Conservation (phyloP, 2,329 filamentous ascomycete species). For the Aspergillus japonicus region DNA sequence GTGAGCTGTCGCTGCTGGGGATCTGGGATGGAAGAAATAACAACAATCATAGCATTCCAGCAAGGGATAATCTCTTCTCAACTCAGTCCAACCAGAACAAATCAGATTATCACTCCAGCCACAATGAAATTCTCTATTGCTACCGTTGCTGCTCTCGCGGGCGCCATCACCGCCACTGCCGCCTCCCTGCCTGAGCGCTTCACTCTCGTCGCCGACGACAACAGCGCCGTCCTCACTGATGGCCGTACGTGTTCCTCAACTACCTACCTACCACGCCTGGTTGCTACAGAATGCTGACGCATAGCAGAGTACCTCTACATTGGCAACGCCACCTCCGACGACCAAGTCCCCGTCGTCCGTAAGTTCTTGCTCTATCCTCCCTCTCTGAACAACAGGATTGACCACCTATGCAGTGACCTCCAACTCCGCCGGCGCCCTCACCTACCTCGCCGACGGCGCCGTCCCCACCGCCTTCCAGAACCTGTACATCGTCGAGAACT, state of each 20-base stretch:
- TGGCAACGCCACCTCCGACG: slow-evolving; percentile 19
- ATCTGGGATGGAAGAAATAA: not conserved
- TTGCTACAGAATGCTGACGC: not conserved
- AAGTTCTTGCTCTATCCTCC: slow-evolving; percentile 8
- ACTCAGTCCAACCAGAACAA: not conserved
- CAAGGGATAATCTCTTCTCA: not conserved
- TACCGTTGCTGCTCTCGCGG: slow-evolving; percentile 22
- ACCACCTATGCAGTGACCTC: slow-evolving; percentile 19
- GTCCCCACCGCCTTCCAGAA: slow-evolving; percentile 30
- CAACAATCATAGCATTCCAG: too few species aligned
- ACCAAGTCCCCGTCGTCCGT: slow-evolving; percentile 29
- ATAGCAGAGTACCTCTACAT: slow-evolving; percentile 23
- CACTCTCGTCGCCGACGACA: slow-evolving; percentile 29
- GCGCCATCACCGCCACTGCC: slow-evolving; percentile 24
- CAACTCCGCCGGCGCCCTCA: slow-evolving; percentile 21
- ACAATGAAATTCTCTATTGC: slow-evolving; percentile 32
- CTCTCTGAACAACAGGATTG: not conserved
- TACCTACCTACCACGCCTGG: not conserved
- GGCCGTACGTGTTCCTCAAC: slow-evolving; percentile 20
- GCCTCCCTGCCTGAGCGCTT: slow-evolving; percentile 25
- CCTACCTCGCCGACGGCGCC: slow-evolving; percentile 23
- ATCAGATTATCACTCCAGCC: not conserved
- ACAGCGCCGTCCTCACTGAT: slow-evolving; percentile 26
- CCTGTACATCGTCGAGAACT: slow-evolving; percentile 28
- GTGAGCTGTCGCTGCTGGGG: not conserved